Base-by-base conservation (phyloP, 768 basidiomycete species). In the Termitomyces sp. region DNA sequence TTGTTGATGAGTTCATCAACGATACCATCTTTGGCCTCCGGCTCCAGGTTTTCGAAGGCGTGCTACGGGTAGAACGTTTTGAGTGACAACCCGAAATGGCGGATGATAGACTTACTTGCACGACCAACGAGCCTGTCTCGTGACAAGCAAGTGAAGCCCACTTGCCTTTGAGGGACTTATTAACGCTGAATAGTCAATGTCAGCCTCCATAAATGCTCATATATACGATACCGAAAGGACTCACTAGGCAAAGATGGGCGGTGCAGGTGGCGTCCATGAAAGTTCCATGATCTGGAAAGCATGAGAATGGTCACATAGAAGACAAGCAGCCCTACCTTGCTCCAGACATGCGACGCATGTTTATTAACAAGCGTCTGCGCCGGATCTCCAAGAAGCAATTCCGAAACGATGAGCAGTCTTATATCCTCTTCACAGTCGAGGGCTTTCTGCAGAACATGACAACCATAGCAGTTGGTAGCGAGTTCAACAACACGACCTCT, bases 271-370 rank as follows among this genome's bases (percentile, higher is more conserved):
- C 2, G 89, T 89, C 92, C 92, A 94, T 5, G 86, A 87, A 36
- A 94, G 73, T 69, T 94, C 92, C 92, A 94, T 94, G 65, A 94
- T 91, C 88, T 92, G 55, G 7, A 16, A 15, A 5, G 49, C 6
- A 20, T 49, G 2, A 39, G 18, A 6, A 31, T 7, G 12, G 8
- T 47, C 1, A 18, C 13, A 30, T 18, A 16, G 2, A 39, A 1
- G 36, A 31, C 3, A 11, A 31, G 6, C 3, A 12, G 8, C 57
- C 69, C 22, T 62, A 89, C 89, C 80, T 93, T 93, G 74, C 90
- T 92, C 91, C 92, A 94, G 34, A 94, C 92, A 69, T 94, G 92
- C 50, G 90, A 91, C 1, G 91, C 91, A 69, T 94, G 92, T 70
- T 94, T 94, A 71, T 93, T 93, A 8, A 93, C 88, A 31, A 94